Base-by-base conservation (phyloP, 2,329 filamentous ascomycete genomes). In the Ophiostoma triangulosporum region DNA sequence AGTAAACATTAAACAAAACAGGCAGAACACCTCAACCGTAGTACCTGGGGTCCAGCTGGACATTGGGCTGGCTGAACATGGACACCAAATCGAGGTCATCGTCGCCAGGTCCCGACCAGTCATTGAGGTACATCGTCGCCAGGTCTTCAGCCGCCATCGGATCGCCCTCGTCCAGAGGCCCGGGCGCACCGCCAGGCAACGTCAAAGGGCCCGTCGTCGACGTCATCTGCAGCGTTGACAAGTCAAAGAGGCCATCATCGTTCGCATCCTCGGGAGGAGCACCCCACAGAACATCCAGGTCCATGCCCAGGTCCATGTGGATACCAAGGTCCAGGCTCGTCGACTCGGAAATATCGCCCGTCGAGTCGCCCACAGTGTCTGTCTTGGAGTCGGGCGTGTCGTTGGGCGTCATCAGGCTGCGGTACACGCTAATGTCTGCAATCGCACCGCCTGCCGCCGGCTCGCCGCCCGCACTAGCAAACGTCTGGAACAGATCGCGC, bases 381-480 rank as follows among this genome's bases (percentile, higher is more conserved):
- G 81, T 80, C 64, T 71, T 77, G 2, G 79, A 83, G 59, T 82
- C 80, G 0, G 80, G 80, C 7, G 80, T 83, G 61, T 83, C 78
- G 56, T 81, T 79, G 0, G 79, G 78, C 24, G 79, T 79, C 54
- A 76, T 66, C 1, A 75, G 72, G 53, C 55, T 58, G 20, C 74
- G 73, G 60, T 78, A 80, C 8, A 76, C 66, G 52, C 65, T 70
- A 62, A 76, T 71, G 57, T 82, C 76, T 12, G 70, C 70, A 53
- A 79, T 73, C 2, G 75, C 69, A 17, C 73, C 77, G 9, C 67
- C 66, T 32, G 67, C 69, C 11, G 62, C 68, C 54, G 60, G 62
- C 58, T 74, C 72, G 6, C 74, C 64, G 3, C 64, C 48, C 26
- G 17, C 15, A 11, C 26, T 46, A 8, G 15, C 11, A 6, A 77